phyloP scores from a whole-genome alignment of 495 filamentous ascomycete genomes.

The Polyplosphaeria fusca region DNA sequence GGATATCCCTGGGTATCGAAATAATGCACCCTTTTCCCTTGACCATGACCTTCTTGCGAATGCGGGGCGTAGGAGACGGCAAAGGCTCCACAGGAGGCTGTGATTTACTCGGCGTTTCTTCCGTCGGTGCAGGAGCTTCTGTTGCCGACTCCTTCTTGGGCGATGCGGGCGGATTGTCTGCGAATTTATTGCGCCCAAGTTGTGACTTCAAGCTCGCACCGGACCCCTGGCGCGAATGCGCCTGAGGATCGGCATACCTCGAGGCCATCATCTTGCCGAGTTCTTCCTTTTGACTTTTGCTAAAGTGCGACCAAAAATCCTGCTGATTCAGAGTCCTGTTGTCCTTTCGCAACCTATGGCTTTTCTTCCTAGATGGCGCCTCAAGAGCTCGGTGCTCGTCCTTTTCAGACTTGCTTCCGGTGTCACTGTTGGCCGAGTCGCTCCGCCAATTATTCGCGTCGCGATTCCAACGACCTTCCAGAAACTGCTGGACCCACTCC shows the following conservation, averaged over 20 bases:
- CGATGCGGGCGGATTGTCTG: constrained; percentile 15
- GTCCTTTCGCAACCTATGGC: constrained; percentile 34
- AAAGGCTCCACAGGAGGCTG: constrained; percentile 4
- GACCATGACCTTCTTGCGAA: constrained; percentile 38
- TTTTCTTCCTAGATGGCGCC: constrained; percentile 8
- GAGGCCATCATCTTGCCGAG: constrained; percentile 39
- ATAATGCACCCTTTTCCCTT: constrained; percentile 39
- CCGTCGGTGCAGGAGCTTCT: constrained; percentile 3
- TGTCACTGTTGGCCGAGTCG: constrained; percentile 32
- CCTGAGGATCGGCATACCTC: constrained; percentile 26
- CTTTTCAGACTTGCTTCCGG: constrained; percentile 5
- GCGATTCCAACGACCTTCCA: constrained; percentile 30
- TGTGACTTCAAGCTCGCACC: constrained; percentile 9
- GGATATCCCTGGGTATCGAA: constrained; percentile 32
- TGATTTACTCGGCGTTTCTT: constrained; percentile 12
- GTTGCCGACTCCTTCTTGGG: neutral
- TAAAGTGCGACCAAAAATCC: constrained; percentile 39
- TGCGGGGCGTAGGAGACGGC: constrained; percentile 21
- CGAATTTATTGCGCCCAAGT: constrained; percentile 8
- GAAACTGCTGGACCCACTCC: constrained; percentile 38
- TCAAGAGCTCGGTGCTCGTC: neutral
- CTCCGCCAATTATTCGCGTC: constrained; percentile 35
- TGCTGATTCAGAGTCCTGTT: constrained; percentile 42
- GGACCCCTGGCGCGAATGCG: constrained; percentile 26
- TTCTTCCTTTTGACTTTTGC: constrained; percentile 27